Conservation (phyloP, 805 yeast species). For the Nakazawaea wyomingensis region DNA sequence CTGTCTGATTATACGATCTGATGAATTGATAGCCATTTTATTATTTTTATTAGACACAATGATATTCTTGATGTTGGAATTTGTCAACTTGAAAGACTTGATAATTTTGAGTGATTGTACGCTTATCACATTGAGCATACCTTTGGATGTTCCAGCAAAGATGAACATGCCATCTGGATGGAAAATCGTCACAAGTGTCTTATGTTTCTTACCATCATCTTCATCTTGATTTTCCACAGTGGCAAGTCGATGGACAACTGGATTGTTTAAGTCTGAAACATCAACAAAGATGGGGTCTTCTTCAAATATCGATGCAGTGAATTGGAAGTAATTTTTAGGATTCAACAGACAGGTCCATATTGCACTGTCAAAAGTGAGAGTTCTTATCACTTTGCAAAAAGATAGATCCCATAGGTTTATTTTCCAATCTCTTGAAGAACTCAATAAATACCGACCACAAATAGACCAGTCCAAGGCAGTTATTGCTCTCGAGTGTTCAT, state of each 20-base stretch:
- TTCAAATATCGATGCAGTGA: slow-evolving; percentile 64
- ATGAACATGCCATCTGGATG: slow-evolving; percentile 51
- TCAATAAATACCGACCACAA: slow-evolving; percentile 63
- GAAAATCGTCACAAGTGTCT: slow-evolving; percentile 47
- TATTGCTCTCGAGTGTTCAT: slow-evolving; percentile 62
- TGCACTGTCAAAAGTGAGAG: slow-evolving; percentile 57
- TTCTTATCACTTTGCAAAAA: slow-evolving; percentile 34
- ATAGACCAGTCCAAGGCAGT: slow-evolving; percentile 73
- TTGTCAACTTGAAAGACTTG: slow-evolving; percentile 52
- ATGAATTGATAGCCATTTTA: slow-evolving; percentile 66
- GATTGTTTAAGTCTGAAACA: slow-evolving; percentile 20
- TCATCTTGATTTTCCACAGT: slow-evolving; percentile 22
- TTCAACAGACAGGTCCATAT: slow-evolving; percentile 64
- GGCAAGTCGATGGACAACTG: slow-evolving; percentile 10
- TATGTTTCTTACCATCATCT: slow-evolving; percentile 24
- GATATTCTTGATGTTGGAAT: slow-evolving; percentile 66
- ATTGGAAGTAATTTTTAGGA: slow-evolving; percentile 40
- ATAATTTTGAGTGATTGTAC: slow-evolving; percentile 28
- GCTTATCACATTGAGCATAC: slow-evolving; percentile 55
- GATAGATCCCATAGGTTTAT: slow-evolving; percentile 76
- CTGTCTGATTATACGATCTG: slow-evolving; percentile 73
- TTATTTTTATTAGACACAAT: slow-evolving; percentile 53
- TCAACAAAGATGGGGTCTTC: slow-evolving; percentile 53
- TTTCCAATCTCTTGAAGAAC: slow-evolving; percentile 79
- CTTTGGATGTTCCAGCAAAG: slow-evolving; percentile 76